A percentile compares a stretch with the other conserved stretches of the same genome.
phyloP scores from a whole-genome alignment of 225 moss, liverwort and hornwort genomes.

The Asterella californica region DNA sequence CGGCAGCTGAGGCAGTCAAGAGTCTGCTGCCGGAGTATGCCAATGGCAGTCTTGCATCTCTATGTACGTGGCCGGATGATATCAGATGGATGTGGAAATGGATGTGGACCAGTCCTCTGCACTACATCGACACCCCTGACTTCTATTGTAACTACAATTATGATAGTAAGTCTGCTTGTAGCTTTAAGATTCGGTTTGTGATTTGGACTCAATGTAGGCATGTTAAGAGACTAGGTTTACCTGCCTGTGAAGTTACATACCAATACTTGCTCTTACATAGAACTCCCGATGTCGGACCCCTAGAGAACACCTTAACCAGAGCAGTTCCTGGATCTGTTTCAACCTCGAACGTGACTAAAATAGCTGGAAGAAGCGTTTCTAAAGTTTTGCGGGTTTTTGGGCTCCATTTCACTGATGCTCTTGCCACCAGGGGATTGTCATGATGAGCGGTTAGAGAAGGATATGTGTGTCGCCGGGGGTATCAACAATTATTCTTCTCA shows the following conservation, averaged over 20 bases:
- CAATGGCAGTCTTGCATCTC: constrained; percentile 65
- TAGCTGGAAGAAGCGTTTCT: neutral
- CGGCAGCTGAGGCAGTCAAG: constrained; percentile 58
- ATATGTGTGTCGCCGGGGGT: constrained; percentile 73
- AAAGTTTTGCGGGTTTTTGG: neutral
- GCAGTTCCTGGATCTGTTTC: neutral
- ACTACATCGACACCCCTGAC: constrained; percentile 87
- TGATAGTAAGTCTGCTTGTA: constrained; percentile 45
- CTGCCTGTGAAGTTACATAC: neutral
- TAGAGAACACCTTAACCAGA: neutral
- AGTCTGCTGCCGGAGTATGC: constrained; percentile 74
- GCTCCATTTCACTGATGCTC: neutral
- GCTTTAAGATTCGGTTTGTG: neutral
- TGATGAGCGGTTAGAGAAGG: constrained; percentile 51
- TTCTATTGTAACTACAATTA: constrained; percentile 84
- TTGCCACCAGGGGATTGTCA: constrained; percentile 66
- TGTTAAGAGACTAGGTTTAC: neutral
- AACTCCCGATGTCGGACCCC: neutral
- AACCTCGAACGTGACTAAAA: neutral
- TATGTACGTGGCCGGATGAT: constrained; percentile 85
- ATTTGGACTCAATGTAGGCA: neutral
- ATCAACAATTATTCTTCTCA: constrained; percentile 88
- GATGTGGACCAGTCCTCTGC: constrained; percentile 71
- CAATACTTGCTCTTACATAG: neutral
- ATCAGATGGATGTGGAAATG: constrained; percentile 78